Percentiles rank a stretch among this genome's conserved stretches.
These are phyloP conservation scores for Apiospora pterosperma DNA, from an alignment of 2,329 filamentous ascomycete species.

Conservation along the genomic window DNA sequence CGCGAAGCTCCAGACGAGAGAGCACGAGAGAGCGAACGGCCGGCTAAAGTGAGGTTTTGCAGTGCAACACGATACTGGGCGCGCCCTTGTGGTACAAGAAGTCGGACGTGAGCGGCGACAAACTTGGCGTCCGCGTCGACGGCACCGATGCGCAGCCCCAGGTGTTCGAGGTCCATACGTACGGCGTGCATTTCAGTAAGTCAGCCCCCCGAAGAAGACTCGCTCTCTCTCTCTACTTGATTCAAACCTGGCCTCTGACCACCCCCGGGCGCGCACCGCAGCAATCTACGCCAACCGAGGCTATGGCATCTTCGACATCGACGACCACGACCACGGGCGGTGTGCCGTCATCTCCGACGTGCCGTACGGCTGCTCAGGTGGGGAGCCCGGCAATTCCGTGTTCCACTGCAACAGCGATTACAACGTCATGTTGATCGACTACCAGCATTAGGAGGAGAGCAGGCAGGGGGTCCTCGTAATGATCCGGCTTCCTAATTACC, in stretches of 20 bases:
- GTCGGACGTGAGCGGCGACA: not conserved
- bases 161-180: not conserved
- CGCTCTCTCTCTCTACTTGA: too few relatives aligned
- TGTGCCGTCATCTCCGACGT: not conserved
- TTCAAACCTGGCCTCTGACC: not conserved
- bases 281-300: not conserved
- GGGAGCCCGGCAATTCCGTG: not conserved
- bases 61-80: not conserved
- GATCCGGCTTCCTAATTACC: too few relatives aligned
- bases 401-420: not conserved
- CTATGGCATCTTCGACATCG: not conserved
- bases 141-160: not conserved
- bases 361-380: not conserved
- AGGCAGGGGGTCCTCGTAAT: too few relatives aligned
- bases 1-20: too few relatives aligned
- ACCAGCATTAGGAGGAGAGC: too few relatives aligned
- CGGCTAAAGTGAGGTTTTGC: not conserved
- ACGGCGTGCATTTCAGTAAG: not conserved
- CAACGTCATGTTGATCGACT: not conserved
- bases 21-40: not conserved
- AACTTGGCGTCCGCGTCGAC: not conserved
- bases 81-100: rapidly evolving
- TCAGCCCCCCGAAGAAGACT: not conserved
- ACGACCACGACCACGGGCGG: not conserved
- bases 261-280: too few relatives aligned